Evolutionary conservation across 1,139 yeast genomes (phyloP).

Genomic region (Yamadazyma taylorii): DNA sequence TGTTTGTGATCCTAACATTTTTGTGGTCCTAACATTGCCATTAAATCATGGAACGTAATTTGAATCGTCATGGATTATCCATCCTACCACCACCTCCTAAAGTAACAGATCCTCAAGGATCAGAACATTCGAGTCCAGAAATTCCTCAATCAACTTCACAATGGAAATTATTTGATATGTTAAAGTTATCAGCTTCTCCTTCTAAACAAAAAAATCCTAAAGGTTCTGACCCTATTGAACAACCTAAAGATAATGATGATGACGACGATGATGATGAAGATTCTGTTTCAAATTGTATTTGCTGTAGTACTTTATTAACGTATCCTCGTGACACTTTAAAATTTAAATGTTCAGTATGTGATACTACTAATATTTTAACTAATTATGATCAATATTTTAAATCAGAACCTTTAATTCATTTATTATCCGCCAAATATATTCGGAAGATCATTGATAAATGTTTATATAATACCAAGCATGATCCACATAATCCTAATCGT

Average conservation of each 20-base stretch:
- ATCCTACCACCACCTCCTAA: conserved; percentile 6
- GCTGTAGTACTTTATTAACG: conserved; percentile 63
- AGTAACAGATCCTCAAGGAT: not conserved
- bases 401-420: conserved; percentile 10
- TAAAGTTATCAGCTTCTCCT: conserved; percentile 15
- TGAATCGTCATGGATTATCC: conserved; percentile 3
- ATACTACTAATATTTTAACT: conserved; percentile 44
- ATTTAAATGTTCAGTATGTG: conserved; percentile 59
- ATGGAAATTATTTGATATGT: conserved; percentile 26
- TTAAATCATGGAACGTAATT: not conserved
- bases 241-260: conserved; percentile 11
- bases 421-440: conserved; percentile 28
- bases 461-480: conserved; percentile 18
- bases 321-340: conserved; percentile 47
- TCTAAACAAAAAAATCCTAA: conserved; percentile 8
- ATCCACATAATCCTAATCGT: conserved; percentile 10
- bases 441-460: conserved; percentile 30
- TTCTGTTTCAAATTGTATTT: conserved; percentile 35
- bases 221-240: conserved; percentile 6
- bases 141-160: conserved; percentile 16
- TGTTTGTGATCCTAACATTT: no score
- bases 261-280: no score
- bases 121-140: conserved; percentile 14
- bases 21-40: no score
- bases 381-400: conserved; percentile 7